Base-by-base conservation (phyloP, 2,329 filamentous ascomycete genomes). In the Aphanocladium album region DNA sequence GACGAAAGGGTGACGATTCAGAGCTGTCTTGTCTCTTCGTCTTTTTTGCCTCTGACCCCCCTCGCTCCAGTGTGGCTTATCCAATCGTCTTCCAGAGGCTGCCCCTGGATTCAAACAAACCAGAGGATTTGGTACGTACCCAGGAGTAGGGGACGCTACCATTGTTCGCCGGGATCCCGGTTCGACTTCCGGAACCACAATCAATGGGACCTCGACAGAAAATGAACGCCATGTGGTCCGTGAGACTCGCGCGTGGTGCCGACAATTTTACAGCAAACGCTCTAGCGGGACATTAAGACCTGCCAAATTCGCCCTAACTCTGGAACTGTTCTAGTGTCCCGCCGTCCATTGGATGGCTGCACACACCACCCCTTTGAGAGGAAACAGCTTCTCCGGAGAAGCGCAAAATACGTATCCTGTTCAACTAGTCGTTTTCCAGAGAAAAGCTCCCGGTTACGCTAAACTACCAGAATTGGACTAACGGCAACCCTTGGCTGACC, bases 141-240 rank as follows among this genome's bases (percentile, higher is more conserved):
- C 9, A 54, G 14, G 25, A 46, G 27, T 5, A 16, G 27, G 43
- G 41, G 39, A 45, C 49, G 51, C 51, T 54, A 47, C 53, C 27
- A 46, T 50, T 57, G 55, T 49, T 49, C 43, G 14, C 43, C 55
- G 55, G 55, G 21, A 30, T 49, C 16, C 45, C 55, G 55, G 55
- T 41, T 57, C 45, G 14, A 21, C 45, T 50, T 57, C 55, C 55
- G 55, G 55, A 41, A 33, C 55, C 55, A 50, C 45, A 27, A 39
- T 50, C 30, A 23, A 46, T 57, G 45, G 30, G n/a, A 27, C 30
- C 45, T 49, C 30, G 47, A 41, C 54, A 57, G 54, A 57, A 47
- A 41, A 49, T 46, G 21, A 17, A 27, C 33, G 45, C 55, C 55
- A 57, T 57, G 55, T 30, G 55, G 55, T 50, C 55, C 55, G 45